phyloP scores from a whole-genome alignment of 768 basidiomycete species.

The Tephrocybe rancida region DNA sequence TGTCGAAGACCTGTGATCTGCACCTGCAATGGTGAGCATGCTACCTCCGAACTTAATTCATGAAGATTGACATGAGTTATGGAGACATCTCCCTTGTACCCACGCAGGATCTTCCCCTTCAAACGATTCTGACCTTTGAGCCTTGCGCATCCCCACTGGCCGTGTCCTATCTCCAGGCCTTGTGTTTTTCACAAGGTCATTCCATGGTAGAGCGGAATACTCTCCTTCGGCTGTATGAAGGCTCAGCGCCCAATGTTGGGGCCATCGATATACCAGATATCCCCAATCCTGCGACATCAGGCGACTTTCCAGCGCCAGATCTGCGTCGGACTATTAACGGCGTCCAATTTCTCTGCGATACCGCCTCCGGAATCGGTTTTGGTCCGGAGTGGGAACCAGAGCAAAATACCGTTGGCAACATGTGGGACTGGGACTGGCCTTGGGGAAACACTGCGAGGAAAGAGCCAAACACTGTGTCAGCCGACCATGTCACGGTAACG shows the following conservation, averaged over 20 bases:
- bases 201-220: slow-evolving; percentile 41
- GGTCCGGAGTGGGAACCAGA: slow-evolving; percentile 12
- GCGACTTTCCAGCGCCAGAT: slow-evolving; percentile 45
- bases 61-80: slow-evolving; percentile 11
- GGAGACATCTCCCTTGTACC: slow-evolving; percentile 78
- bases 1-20: slow-evolving; percentile 89
- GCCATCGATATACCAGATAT: slow-evolving; percentile 37
- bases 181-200: slow-evolving; percentile 59
- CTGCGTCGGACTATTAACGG: slow-evolving; percentile 65
- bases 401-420: slow-evolving; percentile 4
- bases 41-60: background rate
- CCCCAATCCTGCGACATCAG: slow-evolving; percentile 16
- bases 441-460: background rate
- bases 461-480: slow-evolving; percentile 7
- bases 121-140: slow-evolving; percentile 66
- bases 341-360: slow-evolving; percentile 58
- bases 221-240: slow-evolving; percentile 46
- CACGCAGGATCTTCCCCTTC: slow-evolving; percentile 71
- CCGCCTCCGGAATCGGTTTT: slow-evolving; percentile 11
- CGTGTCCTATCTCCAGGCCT: slow-evolving; percentile 66
- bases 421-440: slow-evolving; percentile 15
- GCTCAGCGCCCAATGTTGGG: slow-evolving; percentile 27
- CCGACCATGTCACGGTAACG: slow-evolving; percentile 11
- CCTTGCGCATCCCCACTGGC: slow-evolving; percentile 58
- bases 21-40: slow-evolving; percentile 84